phyloP scores from a whole-genome alignment of 306 rosid species.

The Gastrolobium bilobum region DNA sequence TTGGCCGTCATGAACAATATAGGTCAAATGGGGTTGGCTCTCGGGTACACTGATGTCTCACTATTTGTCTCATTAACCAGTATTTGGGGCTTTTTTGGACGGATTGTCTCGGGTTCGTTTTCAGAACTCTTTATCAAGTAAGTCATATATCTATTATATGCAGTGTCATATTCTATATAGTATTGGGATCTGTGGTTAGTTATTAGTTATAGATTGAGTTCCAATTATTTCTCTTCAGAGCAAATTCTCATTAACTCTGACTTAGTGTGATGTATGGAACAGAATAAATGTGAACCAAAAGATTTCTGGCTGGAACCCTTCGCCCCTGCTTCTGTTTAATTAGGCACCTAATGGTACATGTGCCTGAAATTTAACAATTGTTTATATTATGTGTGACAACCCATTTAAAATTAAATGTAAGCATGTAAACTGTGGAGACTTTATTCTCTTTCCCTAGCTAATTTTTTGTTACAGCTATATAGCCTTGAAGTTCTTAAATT shows the following conservation, averaged over 20 bases:
- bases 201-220: constrained; percentile 29
- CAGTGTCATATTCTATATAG: too few species aligned
- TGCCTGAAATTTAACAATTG: constrained; percentile 27
- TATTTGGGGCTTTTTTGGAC: constrained; percentile 87
- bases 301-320: constrained; percentile 97
- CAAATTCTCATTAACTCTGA: constrained; percentile 52
- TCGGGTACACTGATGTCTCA: constrained; percentile 83
- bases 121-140: constrained; percentile 86
- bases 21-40: constrained; percentile 95
- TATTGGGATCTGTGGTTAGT: constrained; percentile 46
- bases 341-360: constrained; percentile 81
- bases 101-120: constrained; percentile 72
- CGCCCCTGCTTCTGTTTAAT: constrained; percentile 78
- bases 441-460: constrained; percentile 63
- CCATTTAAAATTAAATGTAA: too few species aligned
- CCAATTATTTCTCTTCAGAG: constrained; percentile 23
- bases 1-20: constrained; percentile 87
- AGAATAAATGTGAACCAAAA: constrained; percentile 87
- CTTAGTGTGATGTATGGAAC: constrained; percentile 54
- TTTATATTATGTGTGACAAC: constrained; percentile 29
- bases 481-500: too few species aligned
- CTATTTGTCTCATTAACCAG: constrained; percentile 78
- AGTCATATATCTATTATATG: too few species aligned
- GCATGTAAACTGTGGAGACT: too few species aligned
- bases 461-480: constrained; percentile 87